Base-by-base conservation (phyloP, 2,329 filamentous ascomycete genomes). In the Leptographium flavum region DNA sequence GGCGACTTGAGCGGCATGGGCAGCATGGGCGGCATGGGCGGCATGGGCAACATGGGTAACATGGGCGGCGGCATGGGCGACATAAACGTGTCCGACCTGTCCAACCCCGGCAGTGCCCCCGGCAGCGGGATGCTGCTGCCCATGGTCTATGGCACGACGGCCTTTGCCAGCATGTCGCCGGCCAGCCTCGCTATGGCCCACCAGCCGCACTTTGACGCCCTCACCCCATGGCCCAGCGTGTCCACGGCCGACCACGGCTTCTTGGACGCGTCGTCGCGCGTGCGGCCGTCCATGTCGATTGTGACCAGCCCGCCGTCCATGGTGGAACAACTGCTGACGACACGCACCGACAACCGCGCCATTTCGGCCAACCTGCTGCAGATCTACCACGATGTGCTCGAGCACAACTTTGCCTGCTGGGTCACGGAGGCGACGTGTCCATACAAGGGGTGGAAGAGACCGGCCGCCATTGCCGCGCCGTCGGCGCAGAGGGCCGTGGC, bases 371-470 rank as follows among this genome's bases (percentile, higher is more conserved):
- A 57, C 14, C 57, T 73, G 17, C 56, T 73, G 42, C 62, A 62
- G 38, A 66, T 74, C 30, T 74, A 74, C 52, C 70, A 73, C 50
- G 69, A 74, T 49, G 71, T 69, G 27, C 60, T 73, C 50, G 70
- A 74, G 50, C 67, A 71, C 51, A 69, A 66, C 13, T 55, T 74
- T 7, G 67, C 69, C 2, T 74, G 71, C 52, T 74, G 71, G 71
- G 51, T 73, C 17, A 71, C 69, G 0, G 70, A 73, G 48, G 61
- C 64, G 39, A 73, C 68, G 3, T 74, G 71, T 45, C 71, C 71
- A 1, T 73, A 73, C 51, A 59, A 59, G 49, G 53, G 60, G 4
- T 33, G 43, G 39, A 49, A 32, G 3, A 37, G 45, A 4, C 49
- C 39, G 10, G 39, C 38, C 7, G 15, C 19, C 9, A 3, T 6